A percentile compares a stretch with the other conserved stretches of the same genome.
phyloP scores from a whole-genome alignment of 2,329 filamentous ascomycete species.

The Penicillium hordei region DNA sequence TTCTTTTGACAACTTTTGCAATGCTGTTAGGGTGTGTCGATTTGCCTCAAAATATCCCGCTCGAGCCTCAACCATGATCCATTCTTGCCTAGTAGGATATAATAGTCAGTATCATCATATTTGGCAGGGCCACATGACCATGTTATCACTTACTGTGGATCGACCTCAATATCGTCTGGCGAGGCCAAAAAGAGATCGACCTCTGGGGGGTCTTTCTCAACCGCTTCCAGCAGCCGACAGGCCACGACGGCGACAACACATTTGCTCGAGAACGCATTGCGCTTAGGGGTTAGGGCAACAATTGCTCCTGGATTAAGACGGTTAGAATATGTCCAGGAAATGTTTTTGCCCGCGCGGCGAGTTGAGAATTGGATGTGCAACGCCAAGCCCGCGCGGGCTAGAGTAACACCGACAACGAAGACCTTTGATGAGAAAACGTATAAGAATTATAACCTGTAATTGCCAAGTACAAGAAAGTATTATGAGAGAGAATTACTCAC shows the following conservation, averaged over 20 bases:
- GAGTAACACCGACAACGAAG: background rate
- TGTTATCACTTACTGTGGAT: conserved; percentile 53
- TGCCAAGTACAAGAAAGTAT: too few relatives aligned
- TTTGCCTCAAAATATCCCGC: conserved; percentile 74
- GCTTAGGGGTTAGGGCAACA: conserved; percentile 54
- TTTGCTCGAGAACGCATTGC: conserved; percentile 61
- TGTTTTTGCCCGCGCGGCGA: conserved; percentile 60
- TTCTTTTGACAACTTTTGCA: conserved; percentile 66
- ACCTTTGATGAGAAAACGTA: background rate
- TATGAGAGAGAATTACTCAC: conserved; percentile 41
- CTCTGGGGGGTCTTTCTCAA: conserved; percentile 66
- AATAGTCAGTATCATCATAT: background rate
- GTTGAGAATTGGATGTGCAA: conserved; percentile 2
- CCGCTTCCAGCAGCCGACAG: conserved; percentile 62
- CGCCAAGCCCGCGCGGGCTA: background rate
- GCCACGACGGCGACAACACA: conserved; percentile 73
- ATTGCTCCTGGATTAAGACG: conserved; percentile 56
- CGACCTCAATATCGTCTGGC: conserved; percentile 61
- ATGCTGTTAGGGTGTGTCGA: conserved; percentile 68
- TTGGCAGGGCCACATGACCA: fast-evolving
- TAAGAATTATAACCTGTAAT: background rate
- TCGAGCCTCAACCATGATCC: conserved; percentile 76
- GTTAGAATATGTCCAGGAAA: conserved; percentile 67
- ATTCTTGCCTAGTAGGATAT: conserved; percentile 48
- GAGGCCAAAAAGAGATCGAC: conserved; percentile 74